A percentile compares a stretch with the other conserved stretches of the same genome.
These are phyloP conservation scores for Mallotus nudiflorus DNA, from an alignment of 345 rosid species.

Conservation along the genomic window DNA sequence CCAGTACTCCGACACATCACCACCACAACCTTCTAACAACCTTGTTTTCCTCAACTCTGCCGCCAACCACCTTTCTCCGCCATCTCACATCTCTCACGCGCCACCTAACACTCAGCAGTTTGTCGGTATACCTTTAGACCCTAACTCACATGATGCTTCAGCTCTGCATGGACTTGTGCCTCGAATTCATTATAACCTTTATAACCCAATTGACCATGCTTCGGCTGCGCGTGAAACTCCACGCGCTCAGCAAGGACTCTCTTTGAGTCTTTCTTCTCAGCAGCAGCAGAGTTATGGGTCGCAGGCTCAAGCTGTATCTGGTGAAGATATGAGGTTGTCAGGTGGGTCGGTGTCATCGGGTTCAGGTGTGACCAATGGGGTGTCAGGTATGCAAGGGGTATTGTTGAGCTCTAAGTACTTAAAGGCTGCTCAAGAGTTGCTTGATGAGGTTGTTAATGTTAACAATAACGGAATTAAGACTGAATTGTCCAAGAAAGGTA, in stretches of 20 bases:
- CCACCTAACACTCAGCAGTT: conserved; percentile 66
- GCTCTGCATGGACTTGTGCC: conserved; percentile 77
- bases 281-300: conserved; percentile 57
- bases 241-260: conserved; percentile 81
- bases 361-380: conserved; percentile 74
- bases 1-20: conserved; percentile 67
- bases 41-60: conserved; percentile 57
- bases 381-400: conserved; percentile 60
- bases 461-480: conserved; percentile 37
- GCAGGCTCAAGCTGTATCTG: conserved; percentile 36
- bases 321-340: conserved; percentile 51
- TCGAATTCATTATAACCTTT: conserved; percentile 73
- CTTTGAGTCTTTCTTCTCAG: conserved; percentile 83
- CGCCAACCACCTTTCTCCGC: conserved; percentile 27
- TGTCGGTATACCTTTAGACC: conserved; percentile 83
- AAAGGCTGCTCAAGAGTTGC: conserved; percentile 91
- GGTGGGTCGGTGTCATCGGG: conserved; percentile 66
- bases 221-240: conserved; percentile 57
- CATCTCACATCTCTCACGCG: conserved; percentile 45
- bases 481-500: conserved; percentile 47
- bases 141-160: conserved; percentile 47
- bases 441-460: conserved; percentile 90
- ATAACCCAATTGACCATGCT: conserved; percentile 54
- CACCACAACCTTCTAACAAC: conserved; percentile 40
- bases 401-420: conserved; percentile 83